Base-by-base conservation (phyloP, 2,329 filamentous ascomycete genomes). In the Diaporthe sp. region DNA sequence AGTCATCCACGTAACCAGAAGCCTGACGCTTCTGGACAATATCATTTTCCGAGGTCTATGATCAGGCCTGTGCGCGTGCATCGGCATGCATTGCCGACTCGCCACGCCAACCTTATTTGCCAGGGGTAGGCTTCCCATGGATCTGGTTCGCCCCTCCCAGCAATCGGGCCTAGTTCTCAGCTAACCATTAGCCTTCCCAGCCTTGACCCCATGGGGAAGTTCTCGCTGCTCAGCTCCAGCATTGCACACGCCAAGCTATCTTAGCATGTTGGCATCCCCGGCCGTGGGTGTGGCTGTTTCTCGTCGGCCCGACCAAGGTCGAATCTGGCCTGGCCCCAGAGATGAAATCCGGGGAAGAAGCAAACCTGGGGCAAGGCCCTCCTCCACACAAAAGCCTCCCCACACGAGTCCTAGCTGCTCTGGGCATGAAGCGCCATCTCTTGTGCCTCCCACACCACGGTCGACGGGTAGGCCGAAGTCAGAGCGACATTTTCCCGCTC, bases 171-270 rank as follows among this genome's bases (percentile, higher is more conserved):
- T 69, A 69, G 65, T 68, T 39, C 65, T 68, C 65, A 53, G 65
- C 65, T 68, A 68, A 53, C 19, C 34, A 13, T 68, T 68, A 53
- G 65, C 31, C 46, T 55, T 49, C 13, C 19, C 19, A 69, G 65
- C 65, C 62, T 69, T 55, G 65, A 69, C 65, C 65, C 65, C 65
- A 69, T 55, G 65, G 65, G 65, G 65, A 69, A 69, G 65, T 55
- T 69, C 65, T 55, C 65, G 65, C 65, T 69, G 9, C 15, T 55
- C 65, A 55, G 49, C 65, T 39, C 39, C 13, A 69, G 34, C 65
- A 69, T 55, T 37, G 65, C 49, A 69, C 31, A 42, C 49, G 65
- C 65, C 65, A 69, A 69, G 62, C 49, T 55, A 10, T 25, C 2
- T 53, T 55, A 55, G 65, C 65, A 19, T 19, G 22, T 13, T 53